Conservation (phyloP, 2,329 filamentous ascomycete genomes). For the Sphaerulina populicola region DNA sequence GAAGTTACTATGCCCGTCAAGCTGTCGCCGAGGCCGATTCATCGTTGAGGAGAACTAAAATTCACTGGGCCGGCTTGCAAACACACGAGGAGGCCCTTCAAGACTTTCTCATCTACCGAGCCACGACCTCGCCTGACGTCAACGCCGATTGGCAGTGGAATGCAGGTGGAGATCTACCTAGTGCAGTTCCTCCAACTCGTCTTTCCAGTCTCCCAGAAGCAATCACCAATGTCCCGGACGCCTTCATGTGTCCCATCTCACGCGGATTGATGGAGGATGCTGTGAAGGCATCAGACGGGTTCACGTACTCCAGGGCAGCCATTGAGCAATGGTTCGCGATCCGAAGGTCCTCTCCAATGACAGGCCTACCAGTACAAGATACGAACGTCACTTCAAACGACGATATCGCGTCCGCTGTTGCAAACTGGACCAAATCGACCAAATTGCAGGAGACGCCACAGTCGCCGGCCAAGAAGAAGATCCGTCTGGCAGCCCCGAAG, state of each 20-base stretch:
- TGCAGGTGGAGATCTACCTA: slow-evolving; percentile 22
- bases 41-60: slow-evolving; percentile 8
- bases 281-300: slow-evolving; percentile 29
- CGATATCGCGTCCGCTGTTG: slow-evolving; percentile 19
- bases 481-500: neutral
- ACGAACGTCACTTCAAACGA: slow-evolving; percentile 22
- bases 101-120: slow-evolving; percentile 27
- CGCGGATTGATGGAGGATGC: slow-evolving; percentile 32
- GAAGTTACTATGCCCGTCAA: slow-evolving; percentile 1
- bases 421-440: slow-evolving; percentile 21
- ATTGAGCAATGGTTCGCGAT: slow-evolving; percentile 33
- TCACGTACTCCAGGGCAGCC: slow-evolving; percentile 32
- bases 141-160: slow-evolving; percentile 25
- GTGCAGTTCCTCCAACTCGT: slow-evolving; percentile 1
- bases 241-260: slow-evolving; percentile 31
- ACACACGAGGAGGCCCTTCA: slow-evolving; percentile 23
- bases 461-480: slow-evolving; percentile 3
- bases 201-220: slow-evolving; percentile 17
- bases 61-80: slow-evolving; percentile 15
- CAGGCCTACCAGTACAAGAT: slow-evolving; percentile 24
- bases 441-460: slow-evolving; percentile 1
- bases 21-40: neutral
- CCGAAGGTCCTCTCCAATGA: slow-evolving; percentile 28
- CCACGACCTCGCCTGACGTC: slow-evolving; percentile 12
- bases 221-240: slow-evolving; percentile 21